A percentile compares a stretch with the other conserved stretches of the same genome.
These are phyloP conservation scores for Penicillium atrosanguineum DNA, from an alignment of 495 filamentous ascomycete genomes.

Conservation along the genomic window DNA sequence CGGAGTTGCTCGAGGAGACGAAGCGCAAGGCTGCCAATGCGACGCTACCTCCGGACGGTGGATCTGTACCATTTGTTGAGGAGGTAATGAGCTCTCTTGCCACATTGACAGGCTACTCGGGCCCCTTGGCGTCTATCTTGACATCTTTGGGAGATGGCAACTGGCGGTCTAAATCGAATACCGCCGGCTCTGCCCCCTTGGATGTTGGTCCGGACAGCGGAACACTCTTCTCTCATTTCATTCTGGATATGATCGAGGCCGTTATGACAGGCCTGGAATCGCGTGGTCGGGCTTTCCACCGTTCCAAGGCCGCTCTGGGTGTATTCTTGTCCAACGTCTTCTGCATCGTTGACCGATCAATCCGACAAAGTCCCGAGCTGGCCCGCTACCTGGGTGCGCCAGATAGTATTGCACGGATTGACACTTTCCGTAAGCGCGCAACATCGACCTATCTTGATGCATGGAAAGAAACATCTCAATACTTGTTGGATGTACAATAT, in stretches of 20 bases:
- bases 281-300: constrained; percentile 69
- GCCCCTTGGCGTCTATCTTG: constrained; percentile 85
- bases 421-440: constrained; percentile 83
- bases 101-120: constrained; percentile 81
- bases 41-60: constrained; percentile 75
- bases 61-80: constrained; percentile 70
- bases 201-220: constrained; percentile 89
- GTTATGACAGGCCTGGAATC: constrained; percentile 75
- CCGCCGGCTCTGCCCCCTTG: constrained; percentile 66
- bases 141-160: constrained; percentile 90
- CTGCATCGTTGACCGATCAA: constrained; percentile 79
- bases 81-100: constrained; percentile 87
- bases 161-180: constrained; percentile 62
- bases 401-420: constrained; percentile 62
- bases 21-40: constrained; percentile 60
- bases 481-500: constrained; percentile 88
- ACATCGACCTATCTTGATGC: constrained; percentile 78
- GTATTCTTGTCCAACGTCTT: constrained; percentile 93
- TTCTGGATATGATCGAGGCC: constrained; percentile 77
- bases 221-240: constrained; percentile 85
- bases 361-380: constrained; percentile 73
- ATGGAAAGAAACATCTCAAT: constrained; percentile 82
- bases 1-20: constrained; percentile 83
- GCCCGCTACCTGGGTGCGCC: constrained; percentile 63
- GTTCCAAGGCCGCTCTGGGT: constrained; percentile 73